A percentile compares a stretch with the other conserved stretches of the same genome.
These are phyloP conservation scores for Puccinia polysora DNA, from an alignment of 1,284 basidiomycete species.

Conservation along the genomic window DNA sequence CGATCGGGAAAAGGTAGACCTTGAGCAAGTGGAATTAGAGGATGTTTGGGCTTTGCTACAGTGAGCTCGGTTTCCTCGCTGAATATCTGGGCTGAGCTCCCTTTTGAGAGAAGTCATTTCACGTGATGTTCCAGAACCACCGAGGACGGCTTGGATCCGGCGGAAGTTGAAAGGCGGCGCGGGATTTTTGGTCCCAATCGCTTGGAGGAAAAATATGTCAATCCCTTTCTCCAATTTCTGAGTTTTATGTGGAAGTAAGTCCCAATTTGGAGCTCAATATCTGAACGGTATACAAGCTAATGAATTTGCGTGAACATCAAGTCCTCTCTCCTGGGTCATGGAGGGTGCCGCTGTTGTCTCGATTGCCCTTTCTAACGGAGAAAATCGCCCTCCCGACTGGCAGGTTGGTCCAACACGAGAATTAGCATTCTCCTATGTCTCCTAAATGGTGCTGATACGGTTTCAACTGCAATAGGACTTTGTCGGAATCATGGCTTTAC, in stretches of 20 bases:
- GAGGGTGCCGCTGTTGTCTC: conserved; percentile 94
- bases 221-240: conserved; percentile 67
- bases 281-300: conserved; percentile 75
- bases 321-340: conserved; percentile 96
- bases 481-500: conserved; percentile 84
- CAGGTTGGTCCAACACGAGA: conserved; percentile 51
- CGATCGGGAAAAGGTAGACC: conserved; percentile 97
- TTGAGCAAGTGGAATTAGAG: conserved; percentile 92
- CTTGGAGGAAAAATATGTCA: conserved; percentile 83
- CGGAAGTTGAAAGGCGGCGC: conserved; percentile 76
- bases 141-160: conserved; percentile 69
- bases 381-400: conserved; percentile 82
- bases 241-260: conserved; percentile 44
- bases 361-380: conserved; percentile 92
- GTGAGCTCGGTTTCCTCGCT: conserved; percentile 56
- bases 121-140: conserved; percentile 49
- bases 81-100: neutral
- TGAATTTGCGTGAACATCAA: conserved; percentile 51
- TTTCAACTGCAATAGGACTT: conserved; percentile 62
- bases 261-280: neutral
- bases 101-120: neutral
- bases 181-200: conserved; percentile 95
- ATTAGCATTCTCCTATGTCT: neutral
- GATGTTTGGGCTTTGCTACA: conserved; percentile 95
- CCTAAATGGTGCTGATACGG: too few relatives aligned